Conservation (phyloP, 768 basidiomycete genomes). For the Phanerochaete sordida region DNA sequence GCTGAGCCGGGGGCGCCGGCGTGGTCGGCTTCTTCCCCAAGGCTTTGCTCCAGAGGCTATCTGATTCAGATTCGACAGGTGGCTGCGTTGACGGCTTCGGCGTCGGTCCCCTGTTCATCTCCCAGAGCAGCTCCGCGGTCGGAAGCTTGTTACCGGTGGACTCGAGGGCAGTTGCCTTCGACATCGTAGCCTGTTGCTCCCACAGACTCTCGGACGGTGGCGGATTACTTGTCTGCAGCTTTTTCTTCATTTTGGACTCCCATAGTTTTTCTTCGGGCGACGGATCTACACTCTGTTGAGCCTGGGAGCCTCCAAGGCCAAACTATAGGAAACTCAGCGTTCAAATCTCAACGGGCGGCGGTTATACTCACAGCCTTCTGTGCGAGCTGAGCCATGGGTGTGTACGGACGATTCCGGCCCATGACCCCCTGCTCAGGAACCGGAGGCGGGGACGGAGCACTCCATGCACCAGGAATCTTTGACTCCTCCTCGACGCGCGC, state of each 20-base stretch:
- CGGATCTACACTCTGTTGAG: background rate
- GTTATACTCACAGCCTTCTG: background rate
- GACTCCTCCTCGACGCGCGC: constrained; percentile 1
- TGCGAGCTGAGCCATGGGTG: background rate
- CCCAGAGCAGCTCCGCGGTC: constrained; percentile 3
- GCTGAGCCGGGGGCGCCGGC: background rate
- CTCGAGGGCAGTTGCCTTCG: background rate
- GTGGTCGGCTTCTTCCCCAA: background rate
- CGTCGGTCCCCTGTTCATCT: background rate
- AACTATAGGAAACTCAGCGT: background rate
- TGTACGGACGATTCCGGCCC: background rate
- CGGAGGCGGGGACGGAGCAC: background rate
- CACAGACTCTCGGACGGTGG: background rate
- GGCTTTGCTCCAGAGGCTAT: background rate
- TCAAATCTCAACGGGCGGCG: background rate
- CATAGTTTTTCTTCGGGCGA: constrained; percentile 1
- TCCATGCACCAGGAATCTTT: constrained; percentile 4
- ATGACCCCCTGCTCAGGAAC: background rate
- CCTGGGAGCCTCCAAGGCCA: background rate
- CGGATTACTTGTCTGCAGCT: background rate
- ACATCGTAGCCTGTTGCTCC: background rate
- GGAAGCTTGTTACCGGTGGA: background rate
- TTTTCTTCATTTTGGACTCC: background rate
- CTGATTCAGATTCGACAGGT: background rate
- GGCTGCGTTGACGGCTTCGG: background rate